Percentiles rank a stretch among this genome's conserved stretches.
phyloP scores from a whole-genome alignment of 805 yeast species.

The Lipomyces spencermartinsiae region DNA sequence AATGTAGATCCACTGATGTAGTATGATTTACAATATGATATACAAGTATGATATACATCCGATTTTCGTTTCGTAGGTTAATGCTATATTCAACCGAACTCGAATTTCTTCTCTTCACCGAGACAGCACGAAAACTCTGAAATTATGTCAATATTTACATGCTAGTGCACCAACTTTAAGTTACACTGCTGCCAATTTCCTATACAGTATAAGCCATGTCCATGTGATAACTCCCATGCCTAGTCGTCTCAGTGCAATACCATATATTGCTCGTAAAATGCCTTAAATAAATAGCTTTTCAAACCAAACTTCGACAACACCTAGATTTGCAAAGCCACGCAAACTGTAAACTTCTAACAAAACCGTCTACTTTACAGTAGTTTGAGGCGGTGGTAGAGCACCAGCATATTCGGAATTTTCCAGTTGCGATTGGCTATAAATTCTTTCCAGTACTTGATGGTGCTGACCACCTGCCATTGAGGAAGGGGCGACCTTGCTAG shows the following conservation, averaged over 20 bases:
- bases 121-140: background rate
- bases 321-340: background rate
- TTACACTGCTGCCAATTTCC: background rate
- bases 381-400: conserved; percentile 1
- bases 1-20: no score
- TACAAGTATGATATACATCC: no score
- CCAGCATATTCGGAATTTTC: conserved; percentile 5
- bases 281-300: background rate
- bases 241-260: background rate
- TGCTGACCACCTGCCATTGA: background rate
- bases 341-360: background rate
- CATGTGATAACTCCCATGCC: background rate
- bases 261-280: background rate
- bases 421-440: conserved; percentile 5
- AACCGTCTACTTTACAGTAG: background rate
- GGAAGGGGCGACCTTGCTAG: conserved; percentile 24
- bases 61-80: no score
- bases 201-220: background rate
- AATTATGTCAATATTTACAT: conserved; percentile 1
- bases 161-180: background rate
- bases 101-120: no score
- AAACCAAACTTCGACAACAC: background rate
- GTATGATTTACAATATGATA: no score
- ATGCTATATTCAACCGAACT: no score
- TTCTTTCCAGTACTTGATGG: background rate